A percentile compares a stretch with the other conserved stretches of the same genome.
Conservation (phyloP, 768 basidiomycete genomes). For the Cystobasidium tubakii region DNA sequence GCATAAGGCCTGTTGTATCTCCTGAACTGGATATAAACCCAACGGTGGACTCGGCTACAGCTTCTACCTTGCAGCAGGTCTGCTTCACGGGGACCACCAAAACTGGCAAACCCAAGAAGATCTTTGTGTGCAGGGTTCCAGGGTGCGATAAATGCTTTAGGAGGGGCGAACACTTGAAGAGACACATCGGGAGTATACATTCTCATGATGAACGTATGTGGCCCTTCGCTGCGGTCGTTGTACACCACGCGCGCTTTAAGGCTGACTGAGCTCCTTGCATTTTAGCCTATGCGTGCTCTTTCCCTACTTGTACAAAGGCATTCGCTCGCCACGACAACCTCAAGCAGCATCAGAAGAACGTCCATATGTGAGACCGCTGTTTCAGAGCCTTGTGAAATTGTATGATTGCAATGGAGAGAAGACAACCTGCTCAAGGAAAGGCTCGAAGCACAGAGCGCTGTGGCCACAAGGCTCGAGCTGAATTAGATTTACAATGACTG, state of each 20-base stretch:
- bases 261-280: slow-evolving; percentile 40
- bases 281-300: slow-evolving; percentile 67
- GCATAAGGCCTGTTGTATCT: slow-evolving; percentile 36
- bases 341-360: slow-evolving; percentile 57
- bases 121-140: slow-evolving; percentile 60
- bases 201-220: slow-evolving; percentile 77
- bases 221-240: slow-evolving; percentile 26
- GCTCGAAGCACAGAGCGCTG: too few species aligned
- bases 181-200: slow-evolving; percentile 81
- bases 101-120: slow-evolving; percentile 41
- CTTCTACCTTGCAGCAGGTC: slow-evolving; percentile 36
- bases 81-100: slow-evolving; percentile 40
- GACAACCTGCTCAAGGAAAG: too few species aligned
- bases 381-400: too few species aligned
- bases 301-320: slow-evolving; percentile 62
- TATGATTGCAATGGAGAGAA: too few species aligned
- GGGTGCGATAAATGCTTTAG: slow-evolving; percentile 85
- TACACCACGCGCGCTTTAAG: too few species aligned
- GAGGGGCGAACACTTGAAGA: slow-evolving; percentile 80
- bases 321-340: slow-evolving; percentile 78
- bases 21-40: slow-evolving; percentile 26
- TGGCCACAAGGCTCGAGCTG: too few species aligned
- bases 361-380: too few species aligned
- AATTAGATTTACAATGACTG: too few species aligned
- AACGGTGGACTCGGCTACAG: slow-evolving; percentile 14